phyloP scores from a whole-genome alignment of 139 green algal species.

The Trebouxia sp. region DNA sequence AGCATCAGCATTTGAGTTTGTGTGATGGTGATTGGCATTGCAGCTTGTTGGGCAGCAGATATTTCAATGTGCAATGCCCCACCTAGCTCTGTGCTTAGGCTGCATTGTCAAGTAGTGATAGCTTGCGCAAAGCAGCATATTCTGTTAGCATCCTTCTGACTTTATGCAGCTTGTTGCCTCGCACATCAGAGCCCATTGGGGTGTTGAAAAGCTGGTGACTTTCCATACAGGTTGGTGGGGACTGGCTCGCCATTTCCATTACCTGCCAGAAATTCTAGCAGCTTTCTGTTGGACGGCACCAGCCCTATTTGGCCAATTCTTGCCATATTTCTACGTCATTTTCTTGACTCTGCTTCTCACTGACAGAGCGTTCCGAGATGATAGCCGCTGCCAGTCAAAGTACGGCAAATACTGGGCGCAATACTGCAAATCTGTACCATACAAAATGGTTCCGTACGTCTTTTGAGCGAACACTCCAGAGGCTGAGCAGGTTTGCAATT shows the following conservation, averaged over 20 bases:
- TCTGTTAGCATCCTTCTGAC: no score
- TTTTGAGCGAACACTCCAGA: conserved; percentile 47
- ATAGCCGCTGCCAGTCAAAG: conserved; percentile 64
- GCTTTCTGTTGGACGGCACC: conserved; percentile 72
- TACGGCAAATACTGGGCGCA: conserved; percentile 71
- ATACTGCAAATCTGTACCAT: conserved; percentile 66
- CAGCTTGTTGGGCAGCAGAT: not conserved
- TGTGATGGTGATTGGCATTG: no score
- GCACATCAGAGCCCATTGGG: no score
- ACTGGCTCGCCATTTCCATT: conserved; percentile 80
- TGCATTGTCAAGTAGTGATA: no score
- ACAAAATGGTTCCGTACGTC: conserved; percentile 64
- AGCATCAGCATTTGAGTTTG: no score
- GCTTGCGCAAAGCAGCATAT: no score
- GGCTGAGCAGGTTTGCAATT: not conserved
- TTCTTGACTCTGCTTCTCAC: conserved; percentile 70
- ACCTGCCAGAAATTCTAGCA: conserved; percentile 76
- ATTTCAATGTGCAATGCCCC: no score
- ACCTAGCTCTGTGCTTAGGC: no score
- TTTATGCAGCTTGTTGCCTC: no score
- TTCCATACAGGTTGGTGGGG: conserved; percentile 69
- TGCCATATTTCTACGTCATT: conserved; percentile 71
- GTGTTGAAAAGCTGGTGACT: no score
- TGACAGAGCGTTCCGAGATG: conserved; percentile 68
- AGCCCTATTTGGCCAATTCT: not conserved